These are phyloP conservation scores for Aspergillus chevalieri DNA, from an alignment of 2,329 filamentous ascomycete species.

Conservation along the genomic window DNA sequence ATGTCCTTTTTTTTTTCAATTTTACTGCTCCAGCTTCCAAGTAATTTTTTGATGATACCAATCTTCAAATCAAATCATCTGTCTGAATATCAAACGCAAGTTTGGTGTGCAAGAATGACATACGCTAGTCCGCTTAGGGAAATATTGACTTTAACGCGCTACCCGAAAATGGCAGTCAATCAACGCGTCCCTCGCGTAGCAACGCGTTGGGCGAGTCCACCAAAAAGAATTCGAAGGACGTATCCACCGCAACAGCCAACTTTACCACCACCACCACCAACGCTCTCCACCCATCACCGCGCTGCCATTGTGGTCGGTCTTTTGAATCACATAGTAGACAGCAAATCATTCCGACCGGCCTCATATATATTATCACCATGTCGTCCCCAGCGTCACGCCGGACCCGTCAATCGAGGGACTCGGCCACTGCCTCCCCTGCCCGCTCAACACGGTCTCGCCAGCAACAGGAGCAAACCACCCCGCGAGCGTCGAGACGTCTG, in stretches of 20 bases:
- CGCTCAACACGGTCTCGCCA: slow-evolving; percentile 27
- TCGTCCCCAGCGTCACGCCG: slow-evolving; percentile 41
- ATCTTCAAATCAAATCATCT: no score
- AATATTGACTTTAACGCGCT: slow-evolving; percentile 9
- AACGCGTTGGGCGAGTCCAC: slow-evolving; percentile 17
- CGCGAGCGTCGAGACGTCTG: slow-evolving; percentile 40
- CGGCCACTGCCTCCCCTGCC: slow-evolving; percentile 35
- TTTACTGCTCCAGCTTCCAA: neutral
- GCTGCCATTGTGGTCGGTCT: neutral
- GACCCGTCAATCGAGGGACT: slow-evolving; percentile 35
- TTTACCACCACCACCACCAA: slow-evolving; percentile 10
- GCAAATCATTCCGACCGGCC: neutral
- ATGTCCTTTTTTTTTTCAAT: neutral
- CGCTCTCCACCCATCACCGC: slow-evolving; percentile 3
- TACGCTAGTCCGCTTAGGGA: neutral
- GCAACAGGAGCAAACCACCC: slow-evolving; percentile 36
- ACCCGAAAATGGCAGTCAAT: slow-evolving; percentile 24
- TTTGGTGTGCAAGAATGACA: neutral
- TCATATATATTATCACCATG: slow-evolving; percentile 21
- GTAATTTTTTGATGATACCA: neutral
- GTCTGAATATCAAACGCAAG: neutral
- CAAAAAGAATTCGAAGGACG: slow-evolving; percentile 8
- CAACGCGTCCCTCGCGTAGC: slow-evolving; percentile 26
- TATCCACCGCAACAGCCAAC: slow-evolving; percentile 10
- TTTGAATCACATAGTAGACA: neutral